Evolutionary conservation across 495 filamentous ascomycete species (phyloP).

Genomic region (Hypoxylon fuscum): DNA sequence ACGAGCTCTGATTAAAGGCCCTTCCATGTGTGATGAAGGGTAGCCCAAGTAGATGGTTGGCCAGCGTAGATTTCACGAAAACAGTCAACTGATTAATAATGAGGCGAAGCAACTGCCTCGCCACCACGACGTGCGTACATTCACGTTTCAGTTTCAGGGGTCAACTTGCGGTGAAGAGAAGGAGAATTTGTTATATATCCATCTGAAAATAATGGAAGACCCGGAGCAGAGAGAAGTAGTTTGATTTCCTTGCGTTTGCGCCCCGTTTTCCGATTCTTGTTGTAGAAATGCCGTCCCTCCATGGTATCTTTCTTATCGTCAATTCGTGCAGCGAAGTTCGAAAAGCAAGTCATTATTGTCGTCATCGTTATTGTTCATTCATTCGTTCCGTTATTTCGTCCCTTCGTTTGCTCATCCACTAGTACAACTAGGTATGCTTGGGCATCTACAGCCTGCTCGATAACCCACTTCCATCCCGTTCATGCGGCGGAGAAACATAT

Average conservation of each 20-base stretch:
- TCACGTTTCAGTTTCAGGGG: slow-evolving; percentile 8
- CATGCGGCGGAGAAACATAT: slow-evolving; percentile 12
- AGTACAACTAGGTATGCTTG: not conserved
- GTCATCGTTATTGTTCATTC: slow-evolving; percentile 25
- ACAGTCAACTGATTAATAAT: slow-evolving; percentile 11
- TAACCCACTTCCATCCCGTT: not conserved
- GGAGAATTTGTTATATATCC: slow-evolving; percentile 8
- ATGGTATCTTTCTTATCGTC: slow-evolving; percentile 16
- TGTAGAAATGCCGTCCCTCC: slow-evolving; percentile 5
- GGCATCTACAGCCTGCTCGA: not conserved
- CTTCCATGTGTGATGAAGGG: not conserved
- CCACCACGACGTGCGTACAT: slow-evolving; percentile 19
- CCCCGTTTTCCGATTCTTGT: not conserved
- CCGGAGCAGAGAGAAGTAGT: slow-evolving; percentile 2
- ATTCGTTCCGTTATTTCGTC: slow-evolving; percentile 29
- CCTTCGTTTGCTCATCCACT: slow-evolving; percentile 16
- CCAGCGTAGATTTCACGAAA: slow-evolving; percentile 6
- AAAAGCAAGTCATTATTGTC: too few species aligned
- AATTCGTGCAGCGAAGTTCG: too few species aligned
- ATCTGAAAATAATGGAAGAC: slow-evolving; percentile 3
- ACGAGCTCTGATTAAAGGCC: not conserved
- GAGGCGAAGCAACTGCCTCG: slow-evolving; percentile 27
- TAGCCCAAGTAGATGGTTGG: not conserved
- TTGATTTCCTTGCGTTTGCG: slow-evolving; percentile 25
- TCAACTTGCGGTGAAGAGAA: slow-evolving; percentile 30